Base-by-base conservation (phyloP, 2,329 filamentous ascomycete species). In the Rutstroemia sp. region DNA sequence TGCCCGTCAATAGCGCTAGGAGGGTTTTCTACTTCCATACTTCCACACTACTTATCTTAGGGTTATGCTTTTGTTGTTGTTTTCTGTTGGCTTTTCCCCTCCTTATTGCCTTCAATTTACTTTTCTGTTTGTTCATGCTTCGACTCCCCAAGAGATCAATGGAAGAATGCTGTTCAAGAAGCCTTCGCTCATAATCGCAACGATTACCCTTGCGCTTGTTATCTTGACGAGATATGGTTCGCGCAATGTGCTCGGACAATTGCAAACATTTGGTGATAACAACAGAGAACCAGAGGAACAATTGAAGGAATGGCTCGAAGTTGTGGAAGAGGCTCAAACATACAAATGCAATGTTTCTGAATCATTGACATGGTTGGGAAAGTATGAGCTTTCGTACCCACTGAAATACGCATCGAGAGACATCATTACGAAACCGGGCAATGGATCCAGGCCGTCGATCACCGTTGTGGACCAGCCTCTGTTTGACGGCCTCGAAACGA, bases 401-500 rank as follows among this genome's bases (percentile, higher is more conserved):
- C 61, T 68, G 25, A 56, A 62, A 48, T 68, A 67, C 60, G 61
- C 62, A 21, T 65, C 64, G 1, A 61, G 67, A 52, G 64, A 68
- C 46, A 67, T 68, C 25, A 46, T 65, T 49, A 58, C 61, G 2
- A 56, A 48, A 19, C 61, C 63, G 16, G 48, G 30, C 45, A 27
- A 52, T 56, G 48, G 54, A 19, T 27, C 42, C 39, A 59, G 67
- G 23, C 59, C 63, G 2, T 61, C 63, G 9, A 45, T 68, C 19
- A 65, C 66, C 1, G 40, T 59, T 2, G 45, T 67, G n/a, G 61
- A 67, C 4, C 47, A 64, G 30, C 63, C 60, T 39, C 65, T 69
- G 14, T 66, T 68, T 46, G 59, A 59, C n/a, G 60, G 58, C 3
- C 59, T 61, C 36, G 53, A 54, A 2, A 62, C 50, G 0, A 51